These are phyloP conservation scores for Fusarium brachygibbosum DNA, from an alignment of 2,329 filamentous ascomycete genomes.

Conservation along the genomic window DNA sequence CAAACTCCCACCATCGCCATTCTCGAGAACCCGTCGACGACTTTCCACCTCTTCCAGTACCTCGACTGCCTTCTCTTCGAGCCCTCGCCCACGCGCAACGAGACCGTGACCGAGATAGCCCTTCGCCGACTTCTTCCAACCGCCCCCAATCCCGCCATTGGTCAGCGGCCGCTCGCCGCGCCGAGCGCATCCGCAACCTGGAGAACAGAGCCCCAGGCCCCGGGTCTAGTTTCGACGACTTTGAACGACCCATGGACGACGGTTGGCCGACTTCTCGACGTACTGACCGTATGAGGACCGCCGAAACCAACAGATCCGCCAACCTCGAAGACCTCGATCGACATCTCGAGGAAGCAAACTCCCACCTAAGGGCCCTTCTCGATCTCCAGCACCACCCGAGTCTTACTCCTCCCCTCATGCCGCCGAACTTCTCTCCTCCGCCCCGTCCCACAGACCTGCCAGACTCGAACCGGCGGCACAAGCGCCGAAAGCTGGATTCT, in stretches of 20 bases:
- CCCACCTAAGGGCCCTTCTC: conserved; percentile 60
- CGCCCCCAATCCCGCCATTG: conserved; percentile 46
- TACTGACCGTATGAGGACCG: conserved; percentile 44
- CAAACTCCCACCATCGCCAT: conserved; percentile 51
- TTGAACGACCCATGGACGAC: conserved; percentile 49
- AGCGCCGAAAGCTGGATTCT: conserved; percentile 78
- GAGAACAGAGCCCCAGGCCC: conserved; percentile 48
- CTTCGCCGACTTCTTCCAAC: conserved; percentile 40
- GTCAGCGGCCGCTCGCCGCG: conserved; percentile 51
- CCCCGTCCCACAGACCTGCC: conserved; percentile 56
- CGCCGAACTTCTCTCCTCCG: conserved; percentile 53
- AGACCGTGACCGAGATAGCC: conserved; percentile 48
- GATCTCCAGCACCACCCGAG: conserved; percentile 55
- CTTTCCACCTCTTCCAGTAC: conserved; percentile 52
- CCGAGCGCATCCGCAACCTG: conserved; percentile 55
- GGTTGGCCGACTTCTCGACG: conserved; percentile 48
- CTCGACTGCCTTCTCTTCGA: conserved; percentile 53
- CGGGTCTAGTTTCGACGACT: conserved; percentile 45
- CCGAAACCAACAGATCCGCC: conserved; percentile 44
- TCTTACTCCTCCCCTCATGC: conserved; percentile 49
- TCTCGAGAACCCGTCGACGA: conserved; percentile 50
- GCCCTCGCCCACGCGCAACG: conserved; percentile 50
- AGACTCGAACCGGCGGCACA: conserved; percentile 68
- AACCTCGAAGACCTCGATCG: conserved; percentile 57
- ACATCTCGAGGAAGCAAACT: conserved; percentile 59